Evolutionary conservation across 2,329 filamentous ascomycete species (phyloP), one percentile per base, ranked within the genome.

Genomic region (Sporothrix mexicana): DNA sequence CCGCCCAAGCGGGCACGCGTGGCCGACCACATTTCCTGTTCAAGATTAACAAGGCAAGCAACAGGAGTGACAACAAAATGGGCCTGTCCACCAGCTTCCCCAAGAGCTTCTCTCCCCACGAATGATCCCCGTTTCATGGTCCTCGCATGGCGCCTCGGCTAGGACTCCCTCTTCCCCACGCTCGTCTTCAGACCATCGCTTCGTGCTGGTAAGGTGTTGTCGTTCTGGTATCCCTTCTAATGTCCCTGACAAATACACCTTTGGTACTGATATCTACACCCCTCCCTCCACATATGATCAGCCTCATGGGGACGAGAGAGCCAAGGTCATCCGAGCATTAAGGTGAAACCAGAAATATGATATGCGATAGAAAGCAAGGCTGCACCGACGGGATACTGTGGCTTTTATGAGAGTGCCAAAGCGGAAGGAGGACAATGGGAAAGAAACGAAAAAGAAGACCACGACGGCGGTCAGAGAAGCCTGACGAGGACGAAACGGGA

Each of bases 111-210:
- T 7, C 30, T 36, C 30, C 30, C 30, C 30, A 36, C 7, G 30
- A 30, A 30, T 30, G 30, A 36, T 36, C 30, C 7, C 30, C 30
- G 30, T 36, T 25, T 2, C 8, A 12, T 25, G 51, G 10, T 12
- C 47, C 9, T 66, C 61, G n/a, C 57, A 17, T 62, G 59, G 30
- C 30, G 10, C 30, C 57, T 45, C 59, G 55, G 55, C 25, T 49
- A 13, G 20, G 20, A 12, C 43, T 30, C 20, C 59, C 20, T 62
- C 17, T 45, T 3, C 30, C 17, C 55, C 55, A 59, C 25, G 25
- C 13, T 30, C 55, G 13, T 15, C 17, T 3, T 13, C 17, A 6
- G 25, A 59, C 25, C 55, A 59, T 36, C 23, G 2, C 9, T 23
- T 36, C 9, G 13, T 25, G n/a, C n/a, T 36, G 55, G 55, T 59